These are phyloP conservation scores for Aspergillus baeticus DNA, from an alignment of 495 filamentous ascomycete genomes.

Conservation along the genomic window DNA sequence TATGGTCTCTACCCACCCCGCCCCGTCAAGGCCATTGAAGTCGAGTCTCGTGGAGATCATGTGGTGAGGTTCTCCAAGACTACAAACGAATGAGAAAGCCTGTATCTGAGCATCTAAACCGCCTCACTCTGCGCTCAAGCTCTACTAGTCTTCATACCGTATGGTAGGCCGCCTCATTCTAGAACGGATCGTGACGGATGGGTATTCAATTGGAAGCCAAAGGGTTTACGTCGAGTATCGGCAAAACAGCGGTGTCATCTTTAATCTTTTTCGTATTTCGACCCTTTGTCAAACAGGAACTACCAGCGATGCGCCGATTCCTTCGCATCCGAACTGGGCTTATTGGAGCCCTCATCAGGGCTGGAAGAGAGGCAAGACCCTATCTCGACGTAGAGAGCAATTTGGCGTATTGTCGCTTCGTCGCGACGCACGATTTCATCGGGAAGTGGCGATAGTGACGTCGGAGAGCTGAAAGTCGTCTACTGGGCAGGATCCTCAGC, in stretches of 20 bases:
- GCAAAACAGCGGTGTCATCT: conserved; percentile 1
- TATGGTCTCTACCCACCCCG: neutral
- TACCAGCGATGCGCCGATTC: neutral
- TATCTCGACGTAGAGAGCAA: neutral
- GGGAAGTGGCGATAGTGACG: neutral
- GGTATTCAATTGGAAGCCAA: conserved; percentile 2
- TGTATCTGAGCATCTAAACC: neutral
- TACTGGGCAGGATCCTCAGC: neutral
- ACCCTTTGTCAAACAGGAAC: neutral
- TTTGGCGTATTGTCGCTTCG: neutral
- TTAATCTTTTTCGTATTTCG: neutral
- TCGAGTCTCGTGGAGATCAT: conserved; percentile 1
- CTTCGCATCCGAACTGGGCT: neutral
- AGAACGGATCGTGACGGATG: neutral
- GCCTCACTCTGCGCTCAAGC: conserved; percentile 12
- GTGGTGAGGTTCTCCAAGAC: conserved; percentile 9
- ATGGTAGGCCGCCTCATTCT: conserved; percentile 18
- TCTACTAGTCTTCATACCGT: neutral
- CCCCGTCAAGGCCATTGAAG: neutral
- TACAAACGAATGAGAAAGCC: conserved; percentile 2
- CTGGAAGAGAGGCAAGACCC: neutral
- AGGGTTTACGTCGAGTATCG: conserved; percentile 4
- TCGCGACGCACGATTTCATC: neutral
- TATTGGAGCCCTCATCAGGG: conserved; percentile 8
- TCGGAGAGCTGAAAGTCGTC: neutral